Conservation (phyloP, 129 eudicot species). For the Heracleum sosnowskyi region DNA sequence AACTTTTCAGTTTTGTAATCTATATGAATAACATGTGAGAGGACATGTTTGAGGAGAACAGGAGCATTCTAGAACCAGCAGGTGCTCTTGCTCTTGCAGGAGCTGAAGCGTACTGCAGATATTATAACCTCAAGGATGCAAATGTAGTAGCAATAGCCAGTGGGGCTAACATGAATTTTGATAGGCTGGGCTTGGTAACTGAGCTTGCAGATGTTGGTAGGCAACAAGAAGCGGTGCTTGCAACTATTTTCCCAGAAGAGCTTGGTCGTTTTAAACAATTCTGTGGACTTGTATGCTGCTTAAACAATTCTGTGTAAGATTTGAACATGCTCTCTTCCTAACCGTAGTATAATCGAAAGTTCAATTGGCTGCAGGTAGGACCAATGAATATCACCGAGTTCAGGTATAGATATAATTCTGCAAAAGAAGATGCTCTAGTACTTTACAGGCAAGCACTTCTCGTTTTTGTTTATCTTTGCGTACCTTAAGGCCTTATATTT, state of each 20-base stretch:
- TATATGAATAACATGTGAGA: conserved; percentile 15
- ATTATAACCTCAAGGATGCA: conserved; percentile 69
- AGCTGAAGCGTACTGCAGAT: conserved; percentile 97
- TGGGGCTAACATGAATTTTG: conserved; percentile 99
- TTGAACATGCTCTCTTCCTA: background rate
- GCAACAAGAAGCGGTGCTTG: conserved; percentile 92
- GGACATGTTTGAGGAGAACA: conserved; percentile 99
- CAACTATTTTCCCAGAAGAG: conserved; percentile 82
- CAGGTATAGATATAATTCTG: conserved; percentile 61
- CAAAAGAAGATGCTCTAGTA: conserved; percentile 61
- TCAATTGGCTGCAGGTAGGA: conserved; percentile 56
- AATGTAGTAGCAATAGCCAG: conserved; percentile 85
- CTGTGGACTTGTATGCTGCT: conserved; percentile 53
- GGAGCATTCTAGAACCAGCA: conserved; percentile 97
- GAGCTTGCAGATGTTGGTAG: conserved; percentile 97
- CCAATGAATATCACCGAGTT: conserved; percentile 85
- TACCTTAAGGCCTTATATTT: background rate
- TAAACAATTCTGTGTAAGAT: background rate
- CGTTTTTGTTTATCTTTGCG: background rate
- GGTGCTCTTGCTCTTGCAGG: conserved; percentile 99
- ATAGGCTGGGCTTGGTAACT: conserved; percentile 87
- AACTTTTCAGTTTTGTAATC: conserved; percentile 52
- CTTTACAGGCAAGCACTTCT: conserved; percentile 60
- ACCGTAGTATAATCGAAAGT: background rate
- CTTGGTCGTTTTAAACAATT: conserved; percentile 80